These are phyloP conservation scores for Heliosperma pusillum DNA, from an alignment of 148 eudicot genomes.

Conservation along the genomic window DNA sequence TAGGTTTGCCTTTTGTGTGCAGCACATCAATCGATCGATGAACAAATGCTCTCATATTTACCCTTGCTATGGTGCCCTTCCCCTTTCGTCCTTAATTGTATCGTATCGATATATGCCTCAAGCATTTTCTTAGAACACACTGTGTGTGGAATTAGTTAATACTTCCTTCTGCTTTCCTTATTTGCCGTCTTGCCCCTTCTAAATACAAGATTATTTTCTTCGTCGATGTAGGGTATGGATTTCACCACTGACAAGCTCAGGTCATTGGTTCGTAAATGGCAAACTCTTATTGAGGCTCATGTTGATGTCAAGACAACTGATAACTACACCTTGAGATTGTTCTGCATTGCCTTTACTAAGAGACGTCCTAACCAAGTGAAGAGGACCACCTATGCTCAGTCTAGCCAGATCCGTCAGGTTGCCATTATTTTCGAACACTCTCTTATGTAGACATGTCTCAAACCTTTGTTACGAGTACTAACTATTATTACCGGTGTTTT, in stretches of 20 bases:
- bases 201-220: neutral
- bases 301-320: conserved; percentile 85
- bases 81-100: too few relatives aligned
- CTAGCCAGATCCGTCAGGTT: conserved; percentile 71
- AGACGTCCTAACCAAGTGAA: conserved; percentile 75
- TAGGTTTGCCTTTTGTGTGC: too few relatives aligned
- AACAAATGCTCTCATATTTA: too few relatives aligned
- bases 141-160: too few relatives aligned
- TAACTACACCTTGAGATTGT: conserved; percentile 59
- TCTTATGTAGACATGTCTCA: neutral
- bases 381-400: conserved; percentile 69
- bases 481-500: neutral
- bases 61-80: too few relatives aligned
- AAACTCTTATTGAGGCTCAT: conserved; percentile 74
- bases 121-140: too few relatives aligned
- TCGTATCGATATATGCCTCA: too few relatives aligned
- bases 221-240: conserved; percentile 51
- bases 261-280: conserved; percentile 74
- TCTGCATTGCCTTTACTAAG: conserved; percentile 82
- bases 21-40: too few relatives aligned
- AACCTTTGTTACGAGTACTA: neutral
- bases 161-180: too few relatives aligned
- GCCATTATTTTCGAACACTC: neutral
- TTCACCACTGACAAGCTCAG: conserved; percentile 72
- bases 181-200: too few relatives aligned